Conservation (phyloP, 108 stramenopile species). For the Skeletonema marinoi region DNA sequence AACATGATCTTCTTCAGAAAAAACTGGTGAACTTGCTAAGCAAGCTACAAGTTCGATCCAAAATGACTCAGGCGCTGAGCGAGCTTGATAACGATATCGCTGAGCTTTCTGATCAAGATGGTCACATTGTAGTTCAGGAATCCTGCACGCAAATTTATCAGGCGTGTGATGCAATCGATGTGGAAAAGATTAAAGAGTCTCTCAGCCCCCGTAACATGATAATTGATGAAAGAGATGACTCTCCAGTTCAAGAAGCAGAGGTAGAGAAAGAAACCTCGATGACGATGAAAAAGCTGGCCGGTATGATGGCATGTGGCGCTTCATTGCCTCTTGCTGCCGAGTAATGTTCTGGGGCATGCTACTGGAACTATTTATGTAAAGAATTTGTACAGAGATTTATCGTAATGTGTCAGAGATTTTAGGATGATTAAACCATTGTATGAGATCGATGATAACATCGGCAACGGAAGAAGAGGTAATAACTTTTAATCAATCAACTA, state of each 20-base stretch:
- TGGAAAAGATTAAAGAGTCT: neutral
- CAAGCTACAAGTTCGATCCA: neutral
- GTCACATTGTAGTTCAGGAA: neutral
- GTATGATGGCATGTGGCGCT: neutral
- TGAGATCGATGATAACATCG: too few species aligned
- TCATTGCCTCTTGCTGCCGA: neutral
- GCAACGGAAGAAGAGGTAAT: too few species aligned
- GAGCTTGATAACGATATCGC: neutral
- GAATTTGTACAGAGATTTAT: too few species aligned
- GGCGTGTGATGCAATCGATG: neutral
- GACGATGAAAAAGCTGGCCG: neutral
- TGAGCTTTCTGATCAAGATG: neutral
- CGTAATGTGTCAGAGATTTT: too few species aligned
- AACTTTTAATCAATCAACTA: too few species aligned
- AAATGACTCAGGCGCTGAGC: neutral
- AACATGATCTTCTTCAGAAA: neutral
- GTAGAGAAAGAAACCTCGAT: neutral
- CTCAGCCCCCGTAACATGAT: neutral
- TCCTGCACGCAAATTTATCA: neutral
- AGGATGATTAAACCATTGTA: too few species aligned
- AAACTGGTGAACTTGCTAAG: neutral
- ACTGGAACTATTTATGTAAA: too few species aligned
- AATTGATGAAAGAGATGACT: neutral
- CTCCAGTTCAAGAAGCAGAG: neutral
- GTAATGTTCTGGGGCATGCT: neutral